Percentiles rank a stretch among this genome's conserved stretches.
Conservation (phyloP, 768 basidiomycete genomes). For the Hericium coralloides region DNA sequence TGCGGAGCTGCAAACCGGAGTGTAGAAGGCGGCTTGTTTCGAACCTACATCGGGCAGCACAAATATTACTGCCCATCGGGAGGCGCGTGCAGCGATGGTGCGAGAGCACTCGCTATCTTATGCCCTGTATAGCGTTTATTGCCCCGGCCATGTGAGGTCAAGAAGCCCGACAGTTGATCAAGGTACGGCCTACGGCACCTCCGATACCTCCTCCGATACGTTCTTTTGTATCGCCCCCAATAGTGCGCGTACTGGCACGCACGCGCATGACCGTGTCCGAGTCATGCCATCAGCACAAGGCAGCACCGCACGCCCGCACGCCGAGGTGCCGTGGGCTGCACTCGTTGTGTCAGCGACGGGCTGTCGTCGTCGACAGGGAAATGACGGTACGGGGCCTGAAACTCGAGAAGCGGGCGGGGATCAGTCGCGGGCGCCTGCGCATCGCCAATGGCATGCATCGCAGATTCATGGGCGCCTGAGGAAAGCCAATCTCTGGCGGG, state of each 20-base stretch:
- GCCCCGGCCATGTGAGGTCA: neutral
- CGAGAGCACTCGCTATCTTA: neutral
- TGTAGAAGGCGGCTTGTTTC: no score
- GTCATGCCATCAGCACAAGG: no score
- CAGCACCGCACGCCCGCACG: neutral
- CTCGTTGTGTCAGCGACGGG: neutral
- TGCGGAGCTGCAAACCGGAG: no score
- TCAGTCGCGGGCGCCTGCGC: neutral
- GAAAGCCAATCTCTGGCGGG: neutral
- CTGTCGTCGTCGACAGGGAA: neutral
- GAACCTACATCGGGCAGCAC: no score
- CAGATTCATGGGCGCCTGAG: neutral
- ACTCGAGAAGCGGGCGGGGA: neutral
- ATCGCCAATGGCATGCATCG: neutral
- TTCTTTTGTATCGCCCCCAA: neutral
- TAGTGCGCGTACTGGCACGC: no score
- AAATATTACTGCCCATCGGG: no score
- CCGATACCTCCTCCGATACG: neutral
- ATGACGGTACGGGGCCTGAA: no score
- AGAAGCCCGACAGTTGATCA: neutral
- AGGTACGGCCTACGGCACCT: neutral
- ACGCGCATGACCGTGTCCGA: no score
- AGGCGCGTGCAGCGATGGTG: no score
- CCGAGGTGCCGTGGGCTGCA: neutral
- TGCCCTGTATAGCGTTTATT: neutral